Conservation (phyloP, 129 eudicot species). For the Lonicera japonica region DNA sequence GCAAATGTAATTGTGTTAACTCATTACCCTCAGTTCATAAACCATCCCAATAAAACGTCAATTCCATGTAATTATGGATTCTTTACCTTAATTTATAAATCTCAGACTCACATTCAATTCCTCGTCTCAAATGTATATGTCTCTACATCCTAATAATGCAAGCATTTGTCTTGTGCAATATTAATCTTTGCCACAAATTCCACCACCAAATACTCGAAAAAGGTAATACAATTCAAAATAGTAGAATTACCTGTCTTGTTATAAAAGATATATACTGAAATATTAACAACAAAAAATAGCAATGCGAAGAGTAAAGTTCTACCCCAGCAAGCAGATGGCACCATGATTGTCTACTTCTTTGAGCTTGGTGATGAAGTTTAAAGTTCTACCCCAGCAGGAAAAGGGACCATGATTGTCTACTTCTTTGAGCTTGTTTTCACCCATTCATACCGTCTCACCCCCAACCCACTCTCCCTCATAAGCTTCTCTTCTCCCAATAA, state of each 20-base stretch:
- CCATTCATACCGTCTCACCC: conserved; percentile 94
- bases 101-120: too few relatives aligned
- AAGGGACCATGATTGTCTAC: conserved; percentile 74
- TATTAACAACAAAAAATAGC: background rate
- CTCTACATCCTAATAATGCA: too few relatives aligned
- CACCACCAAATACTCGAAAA: background rate
- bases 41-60: too few relatives aligned
- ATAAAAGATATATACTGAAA: background rate
- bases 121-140: too few relatives aligned
- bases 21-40: too few relatives aligned
- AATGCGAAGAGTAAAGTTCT: conserved; percentile 22
- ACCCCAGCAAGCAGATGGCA: conserved; percentile 98
- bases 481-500: conserved; percentile 84
- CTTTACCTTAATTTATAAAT: too few relatives aligned
- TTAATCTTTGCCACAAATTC: background rate
- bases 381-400: too few relatives aligned
- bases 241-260: background rate
- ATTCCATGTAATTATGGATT: too few relatives aligned
- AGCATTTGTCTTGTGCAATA: too few relatives aligned
- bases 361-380: too few relatives aligned
- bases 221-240: too few relatives aligned
- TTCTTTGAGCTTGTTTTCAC: conserved; percentile 61
- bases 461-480: conserved; percentile 95
- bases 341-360: conserved; percentile 61
- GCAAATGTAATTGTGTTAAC: too few relatives aligned